These are phyloP conservation scores for Penstemon newberryi DNA, from an alignment of 257 asterid species.

Conservation along the genomic window DNA sequence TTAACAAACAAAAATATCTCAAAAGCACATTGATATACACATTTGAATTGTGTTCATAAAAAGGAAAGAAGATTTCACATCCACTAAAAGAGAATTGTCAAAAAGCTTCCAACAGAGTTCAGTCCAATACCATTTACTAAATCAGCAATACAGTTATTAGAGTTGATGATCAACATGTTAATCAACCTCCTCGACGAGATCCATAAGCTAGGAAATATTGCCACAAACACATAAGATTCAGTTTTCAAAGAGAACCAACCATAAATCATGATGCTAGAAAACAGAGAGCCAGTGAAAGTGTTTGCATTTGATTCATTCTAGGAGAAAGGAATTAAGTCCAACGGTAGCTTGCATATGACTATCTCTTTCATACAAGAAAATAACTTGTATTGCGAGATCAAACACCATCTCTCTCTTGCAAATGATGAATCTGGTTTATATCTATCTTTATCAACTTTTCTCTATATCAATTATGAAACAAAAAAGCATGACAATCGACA, in stretches of 20 bases:
- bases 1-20: constrained; percentile 1
- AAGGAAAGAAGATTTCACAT: neutral
- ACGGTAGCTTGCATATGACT: constrained; percentile 1
- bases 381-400: constrained; percentile 62
- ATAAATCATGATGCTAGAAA: neutral
- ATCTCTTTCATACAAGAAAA: constrained; percentile 11
- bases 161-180: neutral
- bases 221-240: neutral
- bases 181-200: neutral
- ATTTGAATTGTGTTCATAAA: neutral
- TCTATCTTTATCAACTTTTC: constrained; percentile 70
- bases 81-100: neutral
- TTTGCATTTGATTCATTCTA: neutral
- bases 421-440: constrained; percentile 80
- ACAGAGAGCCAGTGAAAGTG: too few species aligned
- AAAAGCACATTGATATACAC: neutral
- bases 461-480: constrained; percentile 46
- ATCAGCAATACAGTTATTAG: neutral
- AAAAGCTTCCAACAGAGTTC: neutral
- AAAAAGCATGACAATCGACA: constrained; percentile 74
- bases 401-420: constrained; percentile 44
- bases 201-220: neutral
- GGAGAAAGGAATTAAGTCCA: constrained; percentile 13
- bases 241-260: neutral
- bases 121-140: constrained; percentile 2